Base-by-base conservation (phyloP, 495 filamentous ascomycete genomes). In the Penicillium verhagenii region DNA sequence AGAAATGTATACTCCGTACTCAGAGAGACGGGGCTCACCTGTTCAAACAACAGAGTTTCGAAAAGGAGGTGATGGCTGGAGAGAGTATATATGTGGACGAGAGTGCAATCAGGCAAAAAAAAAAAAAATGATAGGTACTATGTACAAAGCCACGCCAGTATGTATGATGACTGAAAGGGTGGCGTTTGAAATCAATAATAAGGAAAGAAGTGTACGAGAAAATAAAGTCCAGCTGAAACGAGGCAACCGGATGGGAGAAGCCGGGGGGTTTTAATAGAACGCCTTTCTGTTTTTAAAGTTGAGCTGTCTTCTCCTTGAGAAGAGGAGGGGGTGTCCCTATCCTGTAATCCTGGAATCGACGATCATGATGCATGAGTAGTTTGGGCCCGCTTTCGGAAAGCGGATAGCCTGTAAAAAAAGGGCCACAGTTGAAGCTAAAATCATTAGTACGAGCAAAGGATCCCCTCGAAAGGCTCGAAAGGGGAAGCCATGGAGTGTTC, bases 381-480 rank as follows among this genome's bases (percentile, higher is more conserved):
- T 50, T 54, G 38, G 59, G 45, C 52, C 59, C 55, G 50, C 50
- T 18, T n/a, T 50, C 45, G 47, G 56, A 33, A 56, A 56, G 60
- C 60, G 46, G 46, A 45, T 56, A 61, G 58, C 47, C 43, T 54
- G 52, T 52, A 44, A 58, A 62, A 44, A 58, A 62, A 55, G 53
- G 58, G 47, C 46, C 53, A 45, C 50, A 50, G 55, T 48, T 50
- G 61, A 56, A 53, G 58, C 53, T 59, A 67, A 59, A 59, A 61
- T 57, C 49, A 47, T 38, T 57, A 51, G 58, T 53, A 35, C 52
- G 19, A 44, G 39, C n/a, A 23, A 37, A 25, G 46, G 47, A 20
- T 25, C 14, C 42, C 42, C 37, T 39, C 37, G n/a, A n/a, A n/a
- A n/a, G n/a, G n/a, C n/a, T 50, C 20, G 18, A 50, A 50, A 56